These are phyloP conservation scores for Hansenula lynferdii DNA, from an alignment of 1,139 yeast species.

Conservation along the genomic window DNA sequence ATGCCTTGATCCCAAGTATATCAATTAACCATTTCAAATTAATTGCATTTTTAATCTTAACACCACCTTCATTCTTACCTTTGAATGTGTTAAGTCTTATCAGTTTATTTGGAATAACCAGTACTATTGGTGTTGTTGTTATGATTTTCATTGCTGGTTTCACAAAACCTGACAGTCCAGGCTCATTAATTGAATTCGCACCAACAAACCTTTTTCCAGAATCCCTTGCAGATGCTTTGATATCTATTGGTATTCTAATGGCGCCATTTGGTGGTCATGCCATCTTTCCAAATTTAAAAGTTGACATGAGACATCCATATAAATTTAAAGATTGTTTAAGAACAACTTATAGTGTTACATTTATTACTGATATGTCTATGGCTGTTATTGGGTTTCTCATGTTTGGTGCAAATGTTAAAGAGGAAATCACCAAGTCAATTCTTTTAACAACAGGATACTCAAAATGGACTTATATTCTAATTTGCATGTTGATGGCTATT, in stretches of 20 bases:
- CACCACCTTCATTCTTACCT: conserved; percentile 65
- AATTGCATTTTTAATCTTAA: conserved; percentile 51
- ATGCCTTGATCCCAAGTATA: conserved; percentile 54
- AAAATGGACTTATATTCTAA: conserved; percentile 49
- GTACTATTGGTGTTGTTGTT: conserved; percentile 61
- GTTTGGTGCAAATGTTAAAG: conserved; percentile 76
- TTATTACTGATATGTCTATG: conserved; percentile 67
- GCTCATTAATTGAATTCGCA: conserved; percentile 59
- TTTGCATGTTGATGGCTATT: conserved; percentile 70
- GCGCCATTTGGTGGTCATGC: conserved; percentile 94
- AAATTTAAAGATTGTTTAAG: conserved; percentile 46
- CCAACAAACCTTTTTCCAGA: conserved; percentile 48
- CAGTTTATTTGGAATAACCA: conserved; percentile 67
- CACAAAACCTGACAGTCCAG: conserved; percentile 49
- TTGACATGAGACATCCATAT: conserved; percentile 77
- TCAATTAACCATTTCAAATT: conserved; percentile 50
- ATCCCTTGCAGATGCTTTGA: conserved; percentile 41
- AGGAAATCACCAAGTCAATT: conserved; percentile 80
- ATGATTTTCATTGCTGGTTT: conserved; percentile 63
- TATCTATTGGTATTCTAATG: conserved; percentile 72
- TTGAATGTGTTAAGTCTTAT: conserved; percentile 66
- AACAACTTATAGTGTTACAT: conserved; percentile 60
- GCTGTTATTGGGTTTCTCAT: conserved; percentile 79
- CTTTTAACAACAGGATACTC: conserved; percentile 74
- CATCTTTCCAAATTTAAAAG: conserved; percentile 72